These are phyloP conservation scores for Aureobasidium musti DNA, from an alignment of 2,329 filamentous ascomycete species.

Conservation along the genomic window DNA sequence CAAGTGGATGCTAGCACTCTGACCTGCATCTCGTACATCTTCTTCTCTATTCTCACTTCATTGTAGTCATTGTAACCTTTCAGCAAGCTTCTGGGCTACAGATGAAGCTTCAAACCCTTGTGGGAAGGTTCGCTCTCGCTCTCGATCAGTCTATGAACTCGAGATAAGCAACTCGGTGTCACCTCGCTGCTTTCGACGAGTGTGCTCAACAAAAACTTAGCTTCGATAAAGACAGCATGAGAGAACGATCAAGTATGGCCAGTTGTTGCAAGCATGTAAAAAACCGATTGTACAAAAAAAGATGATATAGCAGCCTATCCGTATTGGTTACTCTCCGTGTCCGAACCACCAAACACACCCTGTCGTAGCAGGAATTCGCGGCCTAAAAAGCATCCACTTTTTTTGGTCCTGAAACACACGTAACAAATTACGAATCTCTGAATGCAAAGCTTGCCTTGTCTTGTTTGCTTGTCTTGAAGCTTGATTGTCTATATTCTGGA, in stretches of 20 bases:
- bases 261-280: background rate
- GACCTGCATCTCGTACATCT: background rate
- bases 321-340: no score
- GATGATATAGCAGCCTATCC: background rate
- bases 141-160: background rate
- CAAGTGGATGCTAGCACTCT: background rate
- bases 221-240: no score
- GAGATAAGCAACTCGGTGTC: background rate
- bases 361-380: background rate
- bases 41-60: background rate
- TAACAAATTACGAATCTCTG: constrained; percentile 12
- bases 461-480: background rate
- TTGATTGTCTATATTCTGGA: background rate
- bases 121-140: background rate
- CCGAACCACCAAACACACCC: background rate
- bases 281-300: background rate
- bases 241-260: background rate
- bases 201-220: no score
- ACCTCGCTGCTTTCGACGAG: background rate
- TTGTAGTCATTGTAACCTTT: background rate
- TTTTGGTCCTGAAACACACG: background rate
- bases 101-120: no score
- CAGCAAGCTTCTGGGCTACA: no score
- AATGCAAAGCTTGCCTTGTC: background rate
- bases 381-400: constrained; percentile 1